Conservation (phyloP, 805 yeast genomes). For the Suhomyces sp. region DNA sequence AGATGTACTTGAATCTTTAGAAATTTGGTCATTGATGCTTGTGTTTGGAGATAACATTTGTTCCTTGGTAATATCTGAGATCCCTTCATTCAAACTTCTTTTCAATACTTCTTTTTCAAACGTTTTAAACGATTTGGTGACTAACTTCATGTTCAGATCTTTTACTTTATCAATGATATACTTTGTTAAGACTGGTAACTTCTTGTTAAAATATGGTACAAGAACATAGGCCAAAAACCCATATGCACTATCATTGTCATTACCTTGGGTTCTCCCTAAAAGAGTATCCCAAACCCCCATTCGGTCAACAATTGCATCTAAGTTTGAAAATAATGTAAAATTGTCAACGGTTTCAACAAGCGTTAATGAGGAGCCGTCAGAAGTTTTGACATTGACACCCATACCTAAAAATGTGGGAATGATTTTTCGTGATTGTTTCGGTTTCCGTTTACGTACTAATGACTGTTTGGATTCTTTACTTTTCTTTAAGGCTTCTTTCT, state of each 20-base stretch:
- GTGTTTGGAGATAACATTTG: constrained; percentile 5
- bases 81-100: constrained; percentile 1
- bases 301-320: constrained; percentile 51
- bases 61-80: neutral
- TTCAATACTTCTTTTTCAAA: constrained; percentile 8
- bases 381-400: constrained; percentile 22
- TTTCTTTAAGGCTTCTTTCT: constrained; percentile 22
- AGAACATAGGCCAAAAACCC: constrained; percentile 54
- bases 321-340: constrained; percentile 18
- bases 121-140: constrained; percentile 9
- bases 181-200: constrained; percentile 46
- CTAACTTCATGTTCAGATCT: constrained; percentile 42
- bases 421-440: constrained; percentile 23
- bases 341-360: constrained; percentile 6
- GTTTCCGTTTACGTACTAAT: constrained; percentile 20
- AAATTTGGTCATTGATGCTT: neutral
- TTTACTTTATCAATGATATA: constrained; percentile 49
- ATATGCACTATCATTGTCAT: constrained; percentile 37
- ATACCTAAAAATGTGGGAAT: constrained; percentile 45
- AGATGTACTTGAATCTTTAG: constrained; percentile 6
- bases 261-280: constrained; percentile 27
- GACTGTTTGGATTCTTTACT: constrained; percentile 19
- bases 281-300: constrained; percentile 55
- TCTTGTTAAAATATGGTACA: constrained; percentile 52
- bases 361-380: constrained; percentile 4